Base-by-base conservation (phyloP, 352 stramenopile genomes). In the Phytophthora sp. region DNA sequence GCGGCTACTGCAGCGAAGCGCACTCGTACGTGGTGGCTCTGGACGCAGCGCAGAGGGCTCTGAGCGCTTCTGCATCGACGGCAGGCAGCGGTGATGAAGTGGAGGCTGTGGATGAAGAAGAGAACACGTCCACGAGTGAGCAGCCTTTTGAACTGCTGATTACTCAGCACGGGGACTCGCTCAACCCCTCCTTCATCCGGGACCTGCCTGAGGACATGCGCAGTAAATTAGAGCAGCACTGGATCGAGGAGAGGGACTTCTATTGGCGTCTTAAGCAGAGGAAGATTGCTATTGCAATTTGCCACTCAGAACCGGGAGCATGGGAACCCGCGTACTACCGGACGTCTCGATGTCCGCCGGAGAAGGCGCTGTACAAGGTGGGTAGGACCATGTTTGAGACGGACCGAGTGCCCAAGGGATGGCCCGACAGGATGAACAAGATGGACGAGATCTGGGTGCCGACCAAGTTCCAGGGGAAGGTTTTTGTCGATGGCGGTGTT, bases 351-450 rank as follows among this genome's bases (percentile, higher is more conserved):
- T 97, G 84, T 74, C 89, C 84, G 7, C 86, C 85, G 0, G 17
- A 56, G 2, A 56, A 66, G 0, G 67, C 79, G 5, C 43, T 42
- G 43, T 97, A 91, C 62, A 79, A 54, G 0, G 80, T 98, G 7
- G 94, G 94, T 11, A 62, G 94, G 2, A 98, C 94, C 2, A 98
- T 98, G 94, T 98, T 98, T 55, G 94, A 98, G 74, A 98, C 93
- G 32, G 94, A 98, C 63, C 82, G 94, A 54, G 72, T 98, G 45
- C 93, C 94, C 6, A 77, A 64, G n/a, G 94, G 91, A 21, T 98
- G 94, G 93, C 32, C 74, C 3, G 66, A 88, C 13, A 77, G 92
- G 43, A 93, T 98, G 79, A 93, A 96, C 55, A 63, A 70, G 10
- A 96, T 98, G 88, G 84, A 98, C 68, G 92, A 98, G 76, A 91